A percentile compares a stretch with the other conserved stretches of the same genome.
Conservation (phyloP, 2,329 filamentous ascomycete species). For the Ophiostoma montium region DNA sequence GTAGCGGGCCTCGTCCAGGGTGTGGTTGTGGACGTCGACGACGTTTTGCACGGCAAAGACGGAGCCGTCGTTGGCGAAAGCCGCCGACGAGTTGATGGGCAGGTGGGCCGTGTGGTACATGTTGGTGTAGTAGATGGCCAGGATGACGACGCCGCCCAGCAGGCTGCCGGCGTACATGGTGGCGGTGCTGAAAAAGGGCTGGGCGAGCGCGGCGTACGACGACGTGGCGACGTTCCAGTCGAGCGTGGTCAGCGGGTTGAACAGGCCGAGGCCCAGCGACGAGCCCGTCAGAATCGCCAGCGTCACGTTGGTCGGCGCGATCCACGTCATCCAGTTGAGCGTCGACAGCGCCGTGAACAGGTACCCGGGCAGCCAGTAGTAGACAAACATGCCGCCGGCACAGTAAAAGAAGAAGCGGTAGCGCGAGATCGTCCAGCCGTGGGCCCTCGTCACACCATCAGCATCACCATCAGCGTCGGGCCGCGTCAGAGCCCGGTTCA, state of each 20-base stretch:
- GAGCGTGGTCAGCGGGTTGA: constrained; percentile 22
- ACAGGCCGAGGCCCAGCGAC: constrained; percentile 21
- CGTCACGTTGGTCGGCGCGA: constrained; percentile 28
- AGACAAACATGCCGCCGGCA: constrained; percentile 35
- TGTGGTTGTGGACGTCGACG: constrained; percentile 32
- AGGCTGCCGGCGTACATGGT: constrained; percentile 40
- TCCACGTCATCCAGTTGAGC: constrained; percentile 32
- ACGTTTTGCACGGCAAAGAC: constrained; percentile 46
- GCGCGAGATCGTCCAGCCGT: constrained; percentile 48
- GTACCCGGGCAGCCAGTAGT: constrained; percentile 42
- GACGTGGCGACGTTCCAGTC: constrained; percentile 30
- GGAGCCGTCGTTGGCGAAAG: constrained; percentile 49
- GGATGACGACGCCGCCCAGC: constrained; percentile 39
- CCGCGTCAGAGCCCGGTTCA: constrained; percentile 48
- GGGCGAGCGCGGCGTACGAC: constrained; percentile 34
- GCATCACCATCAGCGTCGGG: constrained; percentile 39
- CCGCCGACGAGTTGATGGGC: constrained; percentile 44
- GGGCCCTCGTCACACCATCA: constrained; percentile 18
- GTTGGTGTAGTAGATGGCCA: constrained; percentile 43
- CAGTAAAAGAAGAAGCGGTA: constrained; percentile 49
- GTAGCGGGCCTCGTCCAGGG: constrained; percentile 47
- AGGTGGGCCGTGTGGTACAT: constrained; percentile 45
- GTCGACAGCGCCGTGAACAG: constrained; percentile 35
- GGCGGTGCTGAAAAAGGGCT: constrained; percentile 40
- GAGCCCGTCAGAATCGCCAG: constrained; percentile 35